phyloP scores from a whole-genome alignment of 805 yeast genomes.

The Candida schatavii region DNA sequence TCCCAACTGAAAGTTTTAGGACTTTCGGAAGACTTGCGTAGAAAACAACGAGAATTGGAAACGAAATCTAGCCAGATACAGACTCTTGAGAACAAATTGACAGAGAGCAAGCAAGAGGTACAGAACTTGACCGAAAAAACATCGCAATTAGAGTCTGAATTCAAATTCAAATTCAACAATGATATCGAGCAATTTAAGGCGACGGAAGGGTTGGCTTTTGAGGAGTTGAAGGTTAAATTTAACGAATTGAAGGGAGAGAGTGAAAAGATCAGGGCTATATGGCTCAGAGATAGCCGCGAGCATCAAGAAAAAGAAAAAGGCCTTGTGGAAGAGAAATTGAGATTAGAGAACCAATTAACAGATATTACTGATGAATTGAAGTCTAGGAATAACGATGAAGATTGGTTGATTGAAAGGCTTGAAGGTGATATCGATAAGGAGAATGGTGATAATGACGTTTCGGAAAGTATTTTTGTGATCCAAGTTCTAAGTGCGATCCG shows the following conservation, averaged over 20 bases:
- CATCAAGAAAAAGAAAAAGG: slow-evolving; percentile 1
- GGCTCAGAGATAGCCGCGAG: background rate
- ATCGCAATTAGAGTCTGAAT: slow-evolving; percentile 8
- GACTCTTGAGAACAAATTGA: background rate
- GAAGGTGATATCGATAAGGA: too few relatives aligned
- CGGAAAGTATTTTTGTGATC: background rate
- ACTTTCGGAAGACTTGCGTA: background rate
- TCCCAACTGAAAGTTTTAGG: background rate
- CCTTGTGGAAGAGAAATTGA: slow-evolving; percentile 6
- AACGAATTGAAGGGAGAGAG: background rate
- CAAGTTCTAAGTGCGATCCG: too few relatives aligned
- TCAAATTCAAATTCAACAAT: slow-evolving; percentile 22
- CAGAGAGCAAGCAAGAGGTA: background rate
- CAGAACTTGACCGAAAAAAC: slow-evolving; percentile 11
- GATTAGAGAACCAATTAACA: background rate
- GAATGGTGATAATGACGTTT: background rate
- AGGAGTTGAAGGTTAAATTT: slow-evolving; percentile 6
- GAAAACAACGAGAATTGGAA: background rate
- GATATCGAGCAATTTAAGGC: slow-evolving; percentile 22
- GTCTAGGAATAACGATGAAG: background rate
- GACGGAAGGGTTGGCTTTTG: slow-evolving; percentile 20
- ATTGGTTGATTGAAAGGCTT: background rate
- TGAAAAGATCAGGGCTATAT: background rate
- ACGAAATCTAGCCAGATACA: background rate
- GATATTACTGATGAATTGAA: background rate